These are phyloP conservation scores for Chrysosporium keratinophilum DNA, from an alignment of 2,329 filamentous ascomycete species.

Conservation along the genomic window DNA sequence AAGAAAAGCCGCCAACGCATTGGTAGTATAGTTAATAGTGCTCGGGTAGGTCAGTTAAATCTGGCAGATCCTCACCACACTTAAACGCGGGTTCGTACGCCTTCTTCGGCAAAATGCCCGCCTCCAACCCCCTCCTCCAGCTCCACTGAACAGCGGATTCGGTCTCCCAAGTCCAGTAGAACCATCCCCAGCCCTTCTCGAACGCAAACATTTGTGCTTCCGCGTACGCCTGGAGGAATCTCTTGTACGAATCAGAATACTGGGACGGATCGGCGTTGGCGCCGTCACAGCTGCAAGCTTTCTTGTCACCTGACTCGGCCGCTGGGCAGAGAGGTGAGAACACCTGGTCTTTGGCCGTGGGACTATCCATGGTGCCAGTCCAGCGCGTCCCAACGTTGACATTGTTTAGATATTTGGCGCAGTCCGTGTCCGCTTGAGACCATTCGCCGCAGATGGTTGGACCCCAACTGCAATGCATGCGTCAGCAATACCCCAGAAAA, in stretches of 20 bases:
- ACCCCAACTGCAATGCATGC: conserved; percentile 50
- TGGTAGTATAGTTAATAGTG: conserved; percentile 32
- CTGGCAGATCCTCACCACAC: conserved; percentile 44
- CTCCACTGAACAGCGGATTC: conserved; percentile 84
- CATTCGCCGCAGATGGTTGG: conserved; percentile 94
- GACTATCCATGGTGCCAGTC: conserved; percentile 67
- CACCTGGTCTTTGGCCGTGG: conserved; percentile 44
- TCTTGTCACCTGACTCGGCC: conserved; percentile 34
- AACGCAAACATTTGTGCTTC: conserved; percentile 94
- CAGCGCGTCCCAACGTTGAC: conserved; percentile 80
- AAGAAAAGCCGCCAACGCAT: background rate
- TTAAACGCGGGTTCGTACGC: conserved; percentile 62
- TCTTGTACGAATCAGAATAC: conserved; percentile 68
- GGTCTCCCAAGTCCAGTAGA: conserved; percentile 98
- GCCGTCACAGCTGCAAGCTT: conserved; percentile 56
- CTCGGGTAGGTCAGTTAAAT: conserved; percentile 37
- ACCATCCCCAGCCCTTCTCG: conserved; percentile 92
- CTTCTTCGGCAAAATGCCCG: conserved; percentile 68
- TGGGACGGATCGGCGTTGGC: conserved; percentile 63
- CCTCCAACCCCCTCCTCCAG: conserved; percentile 57
- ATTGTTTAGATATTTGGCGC: conserved; percentile 75
- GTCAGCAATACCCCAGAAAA: background rate
- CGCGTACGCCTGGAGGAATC: conserved; percentile 79
- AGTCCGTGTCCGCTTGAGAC: conserved; percentile 96
- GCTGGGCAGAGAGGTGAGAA: conserved; percentile 62